Evolutionary conservation across 2,329 filamentous ascomycete species (phyloP).

Genomic region (Cyanodermella asteris): DNA sequence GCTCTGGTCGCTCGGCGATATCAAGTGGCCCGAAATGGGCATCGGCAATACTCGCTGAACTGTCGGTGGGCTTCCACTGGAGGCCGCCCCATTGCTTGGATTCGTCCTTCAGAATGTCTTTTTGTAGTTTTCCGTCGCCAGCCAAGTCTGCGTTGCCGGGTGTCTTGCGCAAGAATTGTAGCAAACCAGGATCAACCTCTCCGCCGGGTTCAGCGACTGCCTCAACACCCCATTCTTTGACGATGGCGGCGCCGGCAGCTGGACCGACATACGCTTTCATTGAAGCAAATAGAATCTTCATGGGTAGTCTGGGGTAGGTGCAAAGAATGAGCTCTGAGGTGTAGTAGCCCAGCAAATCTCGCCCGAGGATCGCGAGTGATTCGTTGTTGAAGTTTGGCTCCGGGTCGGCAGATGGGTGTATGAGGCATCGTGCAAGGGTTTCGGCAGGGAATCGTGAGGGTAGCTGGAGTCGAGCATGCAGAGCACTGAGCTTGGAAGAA

Average conservation of each 20-base stretch:
- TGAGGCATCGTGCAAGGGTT: conserved; percentile 65
- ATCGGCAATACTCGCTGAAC: no score
- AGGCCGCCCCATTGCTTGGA: conserved; percentile 32
- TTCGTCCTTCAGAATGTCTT: conserved; percentile 29
- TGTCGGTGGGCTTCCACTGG: conserved; percentile 16
- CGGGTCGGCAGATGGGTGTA: conserved; percentile 66
- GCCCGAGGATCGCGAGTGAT: conserved; percentile 59
- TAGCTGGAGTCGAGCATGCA: conserved; percentile 73
- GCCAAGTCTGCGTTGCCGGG: conserved; percentile 22
- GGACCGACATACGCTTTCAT: conserved; percentile 67
- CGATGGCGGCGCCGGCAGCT: conserved; percentile 49
- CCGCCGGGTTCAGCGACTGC: conserved; percentile 63
- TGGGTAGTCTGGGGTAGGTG: conserved; percentile 76
- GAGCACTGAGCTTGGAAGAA: conserved; percentile 77
- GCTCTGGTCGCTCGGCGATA: conserved; percentile 4
- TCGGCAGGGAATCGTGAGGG: conserved; percentile 63
- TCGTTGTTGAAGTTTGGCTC: conserved; percentile 72
- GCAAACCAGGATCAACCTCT: conserved; percentile 75
- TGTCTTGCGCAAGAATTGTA: conserved; percentile 47
- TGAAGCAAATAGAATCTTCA: conserved; percentile 67
- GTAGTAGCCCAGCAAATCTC: conserved; percentile 70
- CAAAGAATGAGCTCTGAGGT: conserved; percentile 71
- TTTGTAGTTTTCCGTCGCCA: conserved; percentile 20
- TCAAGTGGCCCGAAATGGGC: no score
- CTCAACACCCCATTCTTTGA: conserved; percentile 81